A percentile compares a stretch with the other conserved stretches of the same genome.
Conservation (phyloP, 1,139 yeast species). For the Saccharomyces hybrid region DNA sequence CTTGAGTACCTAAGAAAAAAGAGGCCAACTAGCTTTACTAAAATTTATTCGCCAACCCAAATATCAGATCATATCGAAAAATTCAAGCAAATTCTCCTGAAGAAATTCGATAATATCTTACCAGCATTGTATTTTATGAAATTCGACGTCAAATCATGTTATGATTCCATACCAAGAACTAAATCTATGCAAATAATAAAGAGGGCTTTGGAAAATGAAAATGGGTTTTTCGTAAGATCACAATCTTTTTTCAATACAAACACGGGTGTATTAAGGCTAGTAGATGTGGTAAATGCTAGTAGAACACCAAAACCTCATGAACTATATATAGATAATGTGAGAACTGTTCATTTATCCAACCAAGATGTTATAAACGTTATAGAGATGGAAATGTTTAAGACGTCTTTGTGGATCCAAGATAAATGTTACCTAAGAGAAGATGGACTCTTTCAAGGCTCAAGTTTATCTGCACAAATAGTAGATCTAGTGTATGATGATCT, state of each 20-base stretch:
- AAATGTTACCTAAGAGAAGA: conserved; percentile 40
- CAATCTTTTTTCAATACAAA: conserved; percentile 12
- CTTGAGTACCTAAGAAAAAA: conserved; percentile 26
- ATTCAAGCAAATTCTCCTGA: conserved; percentile 30
- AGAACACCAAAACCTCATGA: conserved; percentile 6
- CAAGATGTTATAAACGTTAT: conserved; percentile 32
- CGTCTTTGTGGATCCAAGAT: conserved; percentile 34
- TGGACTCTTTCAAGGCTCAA: conserved; percentile 86
- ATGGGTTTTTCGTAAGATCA: conserved; percentile 20
- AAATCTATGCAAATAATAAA: conserved; percentile 34
- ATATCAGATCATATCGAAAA: conserved; percentile 29
- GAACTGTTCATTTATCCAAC: conserved; percentile 22
- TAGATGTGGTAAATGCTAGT: conserved; percentile 20
- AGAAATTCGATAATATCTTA: too few relatives aligned
- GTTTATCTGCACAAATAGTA: conserved; percentile 68
- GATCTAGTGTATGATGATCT: conserved; percentile 65
- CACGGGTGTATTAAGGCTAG: conserved; percentile 14
- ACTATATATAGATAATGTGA: conserved; percentile 20
- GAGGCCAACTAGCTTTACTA: conserved; percentile 19
- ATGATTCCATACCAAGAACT: conserved; percentile 59
- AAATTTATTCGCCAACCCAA: conserved; percentile 32
- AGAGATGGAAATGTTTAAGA: conserved; percentile 36
- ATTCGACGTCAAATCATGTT: conserved; percentile 70
- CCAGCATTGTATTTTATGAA: too few relatives aligned
- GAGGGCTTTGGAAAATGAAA: conserved; percentile 12